Evolutionary conservation across 2,329 filamentous ascomycete genomes (phyloP).

Genomic region (Aureobasidium musti): DNA sequence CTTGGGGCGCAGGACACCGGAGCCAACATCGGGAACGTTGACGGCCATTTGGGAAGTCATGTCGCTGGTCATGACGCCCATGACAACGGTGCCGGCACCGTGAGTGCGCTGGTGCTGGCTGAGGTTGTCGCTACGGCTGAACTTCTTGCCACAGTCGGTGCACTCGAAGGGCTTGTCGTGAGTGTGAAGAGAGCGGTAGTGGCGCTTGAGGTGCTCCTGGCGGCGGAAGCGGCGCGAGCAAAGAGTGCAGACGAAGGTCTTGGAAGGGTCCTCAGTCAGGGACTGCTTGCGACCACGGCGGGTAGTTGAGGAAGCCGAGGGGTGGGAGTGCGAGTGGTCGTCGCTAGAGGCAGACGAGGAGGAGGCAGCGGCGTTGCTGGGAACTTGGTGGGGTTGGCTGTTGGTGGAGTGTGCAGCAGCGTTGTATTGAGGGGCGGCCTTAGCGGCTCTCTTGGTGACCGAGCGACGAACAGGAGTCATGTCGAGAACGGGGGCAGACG

Average conservation of each 20-base stretch:
- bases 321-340: slow-evolving; percentile 34
- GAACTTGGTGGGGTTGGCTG: slow-evolving; percentile 41
- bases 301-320: slow-evolving; percentile 63
- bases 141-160: slow-evolving; percentile 98
- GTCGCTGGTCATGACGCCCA: slow-evolving; percentile 68
- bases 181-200: slow-evolving; percentile 97
- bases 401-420: slow-evolving; percentile 48
- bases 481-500: slow-evolving; percentile 26
- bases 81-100: slow-evolving; percentile 83
- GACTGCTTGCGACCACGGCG: slow-evolving; percentile 98
- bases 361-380: slow-evolving; percentile 35
- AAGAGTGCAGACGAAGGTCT: slow-evolving; percentile 95
- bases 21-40: slow-evolving; percentile 41
- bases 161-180: slow-evolving; percentile 99
- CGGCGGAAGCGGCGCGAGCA: slow-evolving; percentile 97
- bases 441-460: slow-evolving; percentile 36
- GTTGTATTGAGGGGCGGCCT: slow-evolving; percentile 47
- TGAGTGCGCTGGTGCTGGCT: slow-evolving; percentile 95
- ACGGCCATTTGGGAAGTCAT: slow-evolving; percentile 37
- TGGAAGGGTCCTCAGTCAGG: slow-evolving; percentile 93
- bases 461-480: slow-evolving; percentile 29
- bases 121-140: slow-evolving; percentile 95
- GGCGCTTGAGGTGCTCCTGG: slow-evolving; percentile 97
- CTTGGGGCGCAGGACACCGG: slow-evolving; percentile 41
- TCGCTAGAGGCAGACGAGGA: slow-evolving; percentile 32